These are phyloP conservation scores for Colletotrichum somersetense DNA, from an alignment of 2,329 filamentous ascomycete species.

Conservation along the genomic window DNA sequence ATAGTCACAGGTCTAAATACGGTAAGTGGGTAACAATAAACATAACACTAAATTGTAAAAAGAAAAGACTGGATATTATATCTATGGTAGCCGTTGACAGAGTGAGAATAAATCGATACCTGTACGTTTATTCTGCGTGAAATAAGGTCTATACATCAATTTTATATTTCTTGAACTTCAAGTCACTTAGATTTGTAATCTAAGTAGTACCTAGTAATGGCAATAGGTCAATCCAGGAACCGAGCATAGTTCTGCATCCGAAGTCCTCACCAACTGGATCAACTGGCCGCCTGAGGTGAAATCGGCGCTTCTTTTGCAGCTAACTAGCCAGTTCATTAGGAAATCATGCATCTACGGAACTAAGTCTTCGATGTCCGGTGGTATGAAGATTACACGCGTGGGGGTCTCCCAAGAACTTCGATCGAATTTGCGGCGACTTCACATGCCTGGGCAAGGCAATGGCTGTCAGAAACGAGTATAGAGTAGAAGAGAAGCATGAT, in stretches of 20 bases:
- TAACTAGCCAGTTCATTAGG: rapidly evolving
- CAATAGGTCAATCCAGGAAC: slow-evolving; percentile 44
- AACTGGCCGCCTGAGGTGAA: slow-evolving; percentile 7
- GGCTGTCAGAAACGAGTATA: no score
- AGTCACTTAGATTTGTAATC: neutral
- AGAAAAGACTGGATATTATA: no score
- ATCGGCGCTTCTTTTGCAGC: rapidly evolving
- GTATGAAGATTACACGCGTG: no score
- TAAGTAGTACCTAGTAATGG: neutral
- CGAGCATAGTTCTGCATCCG: slow-evolving; percentile 27
- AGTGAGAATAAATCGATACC: neutral
- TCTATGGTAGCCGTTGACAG: no score
- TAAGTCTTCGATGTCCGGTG: no score
- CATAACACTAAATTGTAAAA: no score
- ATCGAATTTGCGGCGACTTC: no score
- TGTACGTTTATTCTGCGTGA: neutral
- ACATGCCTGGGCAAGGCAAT: no score
- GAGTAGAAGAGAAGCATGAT: no score
- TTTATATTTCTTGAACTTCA: neutral
- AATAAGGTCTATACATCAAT: neutral
- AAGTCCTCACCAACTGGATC: slow-evolving; percentile 39
- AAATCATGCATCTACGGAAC: neutral
- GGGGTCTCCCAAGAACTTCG: no score
- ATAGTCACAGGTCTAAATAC: neutral
- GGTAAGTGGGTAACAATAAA: no score